phyloP scores from a whole-genome alignment of 345 rosid genomes.

The Garcia nutans region DNA sequence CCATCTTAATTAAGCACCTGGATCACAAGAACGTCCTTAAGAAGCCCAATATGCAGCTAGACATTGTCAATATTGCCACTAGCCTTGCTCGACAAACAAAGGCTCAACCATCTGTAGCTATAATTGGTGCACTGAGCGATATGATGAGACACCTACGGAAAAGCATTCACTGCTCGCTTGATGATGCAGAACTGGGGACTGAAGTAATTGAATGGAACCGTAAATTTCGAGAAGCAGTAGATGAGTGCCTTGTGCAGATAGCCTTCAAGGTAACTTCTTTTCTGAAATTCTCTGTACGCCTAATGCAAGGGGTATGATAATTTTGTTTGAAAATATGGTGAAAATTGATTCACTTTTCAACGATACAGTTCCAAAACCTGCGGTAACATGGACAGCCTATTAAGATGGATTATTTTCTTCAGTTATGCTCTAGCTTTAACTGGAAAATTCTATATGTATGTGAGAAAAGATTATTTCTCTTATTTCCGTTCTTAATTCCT shows the following conservation, averaged over 20 bases:
- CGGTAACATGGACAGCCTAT: neutral
- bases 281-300: neutral
- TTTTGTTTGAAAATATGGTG: neutral
- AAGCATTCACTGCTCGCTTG: conserved; percentile 67
- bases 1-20: conserved; percentile 66
- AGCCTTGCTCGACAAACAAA: conserved; percentile 53
- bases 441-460: neutral
- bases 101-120: conserved; percentile 55
- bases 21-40: conserved; percentile 70
- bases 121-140: conserved; percentile 67
- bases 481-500: too few species aligned
- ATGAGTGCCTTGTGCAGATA: conserved; percentile 63
- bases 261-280: conserved; percentile 50
- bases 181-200: conserved; percentile 59
- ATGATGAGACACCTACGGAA: conserved; percentile 74
- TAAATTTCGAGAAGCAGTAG: conserved; percentile 56
- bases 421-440: too few species aligned
- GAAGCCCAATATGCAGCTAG: conserved; percentile 63
- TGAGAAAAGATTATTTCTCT: too few species aligned
- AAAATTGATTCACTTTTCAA: neutral
- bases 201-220: conserved; percentile 60
- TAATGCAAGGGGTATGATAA: neutral
- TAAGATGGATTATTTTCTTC: neutral
- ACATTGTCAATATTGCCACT: conserved; percentile 58
- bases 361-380: neutral